Evolutionary conservation across 192 early-diverging fungal genomes (phyloP), one percentile per base, ranked within the genome.

Genomic region (Rhizophagus prolifer): DNA sequence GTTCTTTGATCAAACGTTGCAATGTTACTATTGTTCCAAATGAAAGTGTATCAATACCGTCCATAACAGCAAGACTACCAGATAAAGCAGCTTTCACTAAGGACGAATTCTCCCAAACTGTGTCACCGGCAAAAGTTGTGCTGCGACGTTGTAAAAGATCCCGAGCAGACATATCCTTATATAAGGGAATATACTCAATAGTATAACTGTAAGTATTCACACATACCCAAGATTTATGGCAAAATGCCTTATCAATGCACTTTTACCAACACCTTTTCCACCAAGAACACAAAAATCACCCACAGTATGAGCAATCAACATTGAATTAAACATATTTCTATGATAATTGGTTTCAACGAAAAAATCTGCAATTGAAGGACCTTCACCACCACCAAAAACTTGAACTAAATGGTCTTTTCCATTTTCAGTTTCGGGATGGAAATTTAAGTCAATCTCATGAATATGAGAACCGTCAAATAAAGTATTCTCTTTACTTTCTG

Each of bases 91-190:
- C 94, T 62, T 90, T 85, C 31, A 95, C 90, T 19, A 94, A 81
- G 0, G 84, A 85, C 12, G 91, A 90, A 78, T 88, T 89, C 78
- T 93, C 88, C 92, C 94, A 95, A 44, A 90, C 78, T 9, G 94
- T 94, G 60, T 92, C 90, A 58, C 94, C 94, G 9, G 89, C 78
- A 38, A 85, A 79, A 0, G 89, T 90, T 1, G 94, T 95, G 61
- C 86, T 84, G 44, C 94, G 85, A 41, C 92, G 87, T 76, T 95
- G 94, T 30, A 95, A 78, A 4, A 95, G 83, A 79, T 93, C 92
- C 19, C 94, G 84, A 6, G 94, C 88, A 6, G 91, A 92, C 91
- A 95, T 94, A 76, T 95, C 94, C 59, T 88, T 88, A 79, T 90
- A 93, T 9, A 93, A 72, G 10, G 91, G 92, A 47, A 95, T 88